Percentiles rank a stretch among this genome's conserved stretches.
Conservation (phyloP, 2,329 filamentous ascomycete species). For the Sporothrix dimorphospora region DNA sequence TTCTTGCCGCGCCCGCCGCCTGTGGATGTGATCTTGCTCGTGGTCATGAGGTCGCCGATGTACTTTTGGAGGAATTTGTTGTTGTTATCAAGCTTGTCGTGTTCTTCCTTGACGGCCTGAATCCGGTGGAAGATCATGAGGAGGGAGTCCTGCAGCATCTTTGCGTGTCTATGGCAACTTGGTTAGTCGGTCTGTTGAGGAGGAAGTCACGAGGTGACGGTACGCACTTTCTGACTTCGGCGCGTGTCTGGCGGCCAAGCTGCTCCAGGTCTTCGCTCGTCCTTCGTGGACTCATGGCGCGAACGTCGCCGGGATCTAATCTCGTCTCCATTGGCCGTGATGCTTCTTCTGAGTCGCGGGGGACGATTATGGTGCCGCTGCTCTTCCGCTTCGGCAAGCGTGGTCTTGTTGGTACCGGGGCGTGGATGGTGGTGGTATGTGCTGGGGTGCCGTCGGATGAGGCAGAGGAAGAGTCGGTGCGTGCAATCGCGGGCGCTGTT, state of each 20-base stretch:
- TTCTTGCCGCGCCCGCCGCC: slow-evolving; percentile 55
- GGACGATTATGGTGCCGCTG: slow-evolving; percentile 81
- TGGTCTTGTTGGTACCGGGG: slow-evolving; percentile 62
- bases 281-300: slow-evolving; percentile 90
- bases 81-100: slow-evolving; percentile 94
- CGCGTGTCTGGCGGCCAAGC: slow-evolving; percentile 79
- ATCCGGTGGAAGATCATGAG: slow-evolving; percentile 90
- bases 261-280: slow-evolving; percentile 90
- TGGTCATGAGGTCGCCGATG: slow-evolving; percentile 92
- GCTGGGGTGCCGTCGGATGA: slow-evolving; percentile 34
- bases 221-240: slow-evolving; percentile 61
- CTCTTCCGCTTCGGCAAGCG: slow-evolving; percentile 73
- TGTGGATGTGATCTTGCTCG: slow-evolving; percentile 70
- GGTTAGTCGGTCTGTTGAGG: background rate
- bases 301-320: slow-evolving; percentile 83
- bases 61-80: slow-evolving; percentile 98
- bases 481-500: slow-evolving; percentile 11
- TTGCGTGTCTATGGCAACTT: slow-evolving; percentile 66
- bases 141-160: slow-evolving; percentile 84
- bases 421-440: slow-evolving; percentile 47
- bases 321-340: slow-evolving; percentile 74
- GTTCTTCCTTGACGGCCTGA: slow-evolving; percentile 90
- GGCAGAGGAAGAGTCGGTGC: slow-evolving; percentile 42
- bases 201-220: background rate
- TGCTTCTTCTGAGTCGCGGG: slow-evolving; percentile 67